phyloP scores from a whole-genome alignment of 192 early-diverging fungal genomes.

The Kappamyces sp. region DNA sequence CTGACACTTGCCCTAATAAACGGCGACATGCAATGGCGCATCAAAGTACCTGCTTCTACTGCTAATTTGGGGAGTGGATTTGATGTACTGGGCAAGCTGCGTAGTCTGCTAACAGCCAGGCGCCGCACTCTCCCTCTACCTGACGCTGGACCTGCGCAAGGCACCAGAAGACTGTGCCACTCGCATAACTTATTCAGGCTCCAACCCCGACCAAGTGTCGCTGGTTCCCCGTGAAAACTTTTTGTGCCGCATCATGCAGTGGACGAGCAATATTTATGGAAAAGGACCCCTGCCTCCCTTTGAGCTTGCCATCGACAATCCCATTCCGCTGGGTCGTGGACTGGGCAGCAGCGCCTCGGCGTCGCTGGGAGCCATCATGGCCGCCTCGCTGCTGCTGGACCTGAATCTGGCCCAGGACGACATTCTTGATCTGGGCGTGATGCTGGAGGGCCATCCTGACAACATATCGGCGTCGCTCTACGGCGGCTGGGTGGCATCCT shows the following conservation, averaged over 20 bases:
- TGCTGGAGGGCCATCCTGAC: conserved; percentile 96
- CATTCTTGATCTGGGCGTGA: conserved; percentile 84
- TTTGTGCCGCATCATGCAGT: conserved; percentile 87
- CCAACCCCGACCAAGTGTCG: conserved; percentile 71
- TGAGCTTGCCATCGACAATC: conserved; percentile 75
- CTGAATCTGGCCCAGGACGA: conserved; percentile 65
- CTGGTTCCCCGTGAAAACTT: conserved; percentile 74
- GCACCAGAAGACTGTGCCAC: conserved; percentile 8
- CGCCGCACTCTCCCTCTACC: conserved; percentile 79
- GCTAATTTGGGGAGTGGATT: conserved; percentile 98
- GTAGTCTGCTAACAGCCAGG: conserved; percentile 32
- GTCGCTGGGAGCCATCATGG: conserved; percentile 83
- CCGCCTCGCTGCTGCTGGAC: conserved; percentile 70
- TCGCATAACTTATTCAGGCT: conserved; percentile 51
- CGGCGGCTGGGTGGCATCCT: conserved; percentile 91
- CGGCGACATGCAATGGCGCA: conserved; percentile 16
- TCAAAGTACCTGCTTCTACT: conserved; percentile 90
- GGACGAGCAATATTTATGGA: conserved; percentile 71
- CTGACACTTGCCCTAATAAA: too few relatives aligned
- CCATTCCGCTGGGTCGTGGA: conserved; percentile 91
- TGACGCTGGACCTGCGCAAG: conserved; percentile 49
- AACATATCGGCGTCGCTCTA: conserved; percentile 92
- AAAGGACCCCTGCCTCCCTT: conserved; percentile 55
- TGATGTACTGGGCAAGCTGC: conserved; percentile 60
- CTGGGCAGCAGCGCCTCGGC: conserved; percentile 96